Conservation (phyloP, 768 basidiomycete species). For the Leucosporidium yakuticum region DNA sequence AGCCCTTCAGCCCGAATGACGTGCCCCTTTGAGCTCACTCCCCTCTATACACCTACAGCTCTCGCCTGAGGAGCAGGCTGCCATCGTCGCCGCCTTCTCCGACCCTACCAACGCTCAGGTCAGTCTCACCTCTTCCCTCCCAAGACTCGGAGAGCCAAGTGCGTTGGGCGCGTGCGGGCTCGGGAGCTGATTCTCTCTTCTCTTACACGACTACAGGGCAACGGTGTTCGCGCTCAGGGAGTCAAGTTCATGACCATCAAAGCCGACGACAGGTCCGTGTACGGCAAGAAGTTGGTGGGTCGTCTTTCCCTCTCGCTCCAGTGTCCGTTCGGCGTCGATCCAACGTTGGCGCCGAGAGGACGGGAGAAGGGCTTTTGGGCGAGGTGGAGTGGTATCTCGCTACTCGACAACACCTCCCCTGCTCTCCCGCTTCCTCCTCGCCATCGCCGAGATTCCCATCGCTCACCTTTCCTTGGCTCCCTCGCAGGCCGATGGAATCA, state of each 20-base stretch:
- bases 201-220: constrained; percentile 46
- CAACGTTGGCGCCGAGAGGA: too few species aligned
- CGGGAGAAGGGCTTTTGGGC: too few species aligned
- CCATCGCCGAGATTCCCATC: neutral
- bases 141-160: neutral
- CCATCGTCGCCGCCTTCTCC: constrained; percentile 51
- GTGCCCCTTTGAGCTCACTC: neutral
- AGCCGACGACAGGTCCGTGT: constrained; percentile 53
- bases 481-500: constrained; percentile 61
- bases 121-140: neutral
- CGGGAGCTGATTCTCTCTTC: constrained; percentile 24
- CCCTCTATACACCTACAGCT: constrained; percentile 49
- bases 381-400: too few species aligned
- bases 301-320: constrained; percentile 1
- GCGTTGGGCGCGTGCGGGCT: neutral
- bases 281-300: constrained; percentile 72
- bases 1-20: neutral
- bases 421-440: too few species aligned
- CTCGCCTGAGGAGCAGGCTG: constrained; percentile 58
- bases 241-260: constrained; percentile 68
- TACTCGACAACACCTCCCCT: too few species aligned
- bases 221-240: constrained; percentile 60
- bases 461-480: neutral
- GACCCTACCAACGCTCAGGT: constrained; percentile 39
- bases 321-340: constrained; percentile 5